phyloP scores from a whole-genome alignment of 192 early-diverging fungal species.

The Phlyctochytrium arcticum region DNA sequence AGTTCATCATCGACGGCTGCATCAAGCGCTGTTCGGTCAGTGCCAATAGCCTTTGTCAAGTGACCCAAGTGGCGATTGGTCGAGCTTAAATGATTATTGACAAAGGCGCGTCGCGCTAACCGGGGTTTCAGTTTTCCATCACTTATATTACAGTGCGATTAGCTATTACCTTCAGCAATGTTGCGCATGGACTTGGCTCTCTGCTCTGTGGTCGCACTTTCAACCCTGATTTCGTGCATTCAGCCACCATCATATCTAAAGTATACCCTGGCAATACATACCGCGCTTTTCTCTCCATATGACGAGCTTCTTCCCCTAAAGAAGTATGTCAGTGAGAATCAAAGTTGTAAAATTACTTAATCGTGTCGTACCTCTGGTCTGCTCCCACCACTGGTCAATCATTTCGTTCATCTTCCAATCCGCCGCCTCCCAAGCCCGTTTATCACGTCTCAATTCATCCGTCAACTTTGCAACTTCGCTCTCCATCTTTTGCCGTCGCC shows the following conservation, averaged over 20 bases:
- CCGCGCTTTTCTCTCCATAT: conserved; percentile 20
- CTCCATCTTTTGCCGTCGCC: conserved; percentile 6
- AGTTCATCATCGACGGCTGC: conserved; percentile 20
- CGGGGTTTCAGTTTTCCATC: neutral
- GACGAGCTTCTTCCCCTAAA: conserved; percentile 26
- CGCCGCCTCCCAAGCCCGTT: conserved; percentile 39
- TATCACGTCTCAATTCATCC: conserved; percentile 41
- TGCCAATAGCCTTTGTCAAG: conserved; percentile 22
- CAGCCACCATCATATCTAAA: neutral
- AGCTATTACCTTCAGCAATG: conserved; percentile 38
- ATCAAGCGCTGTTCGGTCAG: conserved; percentile 23
- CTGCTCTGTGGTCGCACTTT: conserved; percentile 43
- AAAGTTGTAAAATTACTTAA: too few species aligned
- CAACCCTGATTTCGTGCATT: conserved; percentile 14
- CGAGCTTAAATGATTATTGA: neutral
- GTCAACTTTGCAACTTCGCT: conserved; percentile 34
- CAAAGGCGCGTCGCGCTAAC: neutral
- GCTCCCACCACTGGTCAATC: conserved; percentile 52
- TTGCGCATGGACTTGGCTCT: conserved; percentile 26
- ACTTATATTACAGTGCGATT: neutral
- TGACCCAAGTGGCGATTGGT: conserved; percentile 3
- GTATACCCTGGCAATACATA: neutral
- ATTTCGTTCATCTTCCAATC: conserved; percentile 54
- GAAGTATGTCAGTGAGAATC: neutral
- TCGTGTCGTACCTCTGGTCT: conserved; percentile 33